Evolutionary conservation across 140 eudicot genomes (phyloP).

Genomic region (Oenanthe javanica): DNA sequence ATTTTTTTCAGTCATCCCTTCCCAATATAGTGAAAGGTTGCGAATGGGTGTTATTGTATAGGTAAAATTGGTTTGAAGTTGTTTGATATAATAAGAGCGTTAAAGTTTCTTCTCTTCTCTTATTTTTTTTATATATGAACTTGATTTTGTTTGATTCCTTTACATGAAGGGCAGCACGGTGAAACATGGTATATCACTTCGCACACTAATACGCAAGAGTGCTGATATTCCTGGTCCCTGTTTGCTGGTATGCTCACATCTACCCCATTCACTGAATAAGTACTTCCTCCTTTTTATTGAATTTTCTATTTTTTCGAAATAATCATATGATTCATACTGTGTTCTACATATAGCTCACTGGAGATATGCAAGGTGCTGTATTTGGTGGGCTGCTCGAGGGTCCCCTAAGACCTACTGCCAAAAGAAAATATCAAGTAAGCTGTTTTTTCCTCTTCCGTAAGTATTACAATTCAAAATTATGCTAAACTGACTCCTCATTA

Average conservation of each 20-base stretch:
- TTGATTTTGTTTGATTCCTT: constrained; percentile 30
- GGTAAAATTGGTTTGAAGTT: constrained; percentile 39
- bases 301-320: neutral
- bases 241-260: constrained; percentile 53
- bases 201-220: constrained; percentile 78
- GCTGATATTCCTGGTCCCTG: constrained; percentile 83
- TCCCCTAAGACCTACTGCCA: constrained; percentile 73
- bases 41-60: constrained; percentile 79
- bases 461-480: neutral
- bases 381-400: constrained; percentile 92
- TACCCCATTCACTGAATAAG: neutral
- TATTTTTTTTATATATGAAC: constrained; percentile 4
- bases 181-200: constrained; percentile 91
- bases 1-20: constrained; percentile 61
- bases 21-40: constrained; percentile 95
- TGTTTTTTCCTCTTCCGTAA: neutral
- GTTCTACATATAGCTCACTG: constrained; percentile 47
- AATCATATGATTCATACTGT: neutral
- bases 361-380: constrained; percentile 85
- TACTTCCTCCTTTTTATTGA: neutral
- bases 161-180: constrained; percentile 95
- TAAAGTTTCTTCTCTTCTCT: neutral
- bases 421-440: constrained; percentile 92
- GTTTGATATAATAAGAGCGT: neutral
- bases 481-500: constrained; percentile 7